These are phyloP conservation scores for Penicillium hordei DNA, from an alignment of 2,329 filamentous ascomycete genomes.

Conservation along the genomic window DNA sequence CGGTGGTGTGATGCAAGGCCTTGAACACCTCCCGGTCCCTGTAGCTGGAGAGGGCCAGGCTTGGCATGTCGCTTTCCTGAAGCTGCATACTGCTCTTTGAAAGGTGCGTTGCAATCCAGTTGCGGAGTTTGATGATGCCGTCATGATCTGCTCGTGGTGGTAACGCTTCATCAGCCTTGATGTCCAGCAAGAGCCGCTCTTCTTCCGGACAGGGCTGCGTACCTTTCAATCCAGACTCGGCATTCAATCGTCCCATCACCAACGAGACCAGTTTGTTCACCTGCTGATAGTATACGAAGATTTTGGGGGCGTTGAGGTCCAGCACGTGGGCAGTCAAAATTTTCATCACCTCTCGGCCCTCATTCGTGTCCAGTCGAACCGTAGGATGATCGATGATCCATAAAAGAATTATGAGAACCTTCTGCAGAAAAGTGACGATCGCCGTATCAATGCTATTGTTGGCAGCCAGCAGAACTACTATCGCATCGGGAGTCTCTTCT, in stretches of 20 bases:
- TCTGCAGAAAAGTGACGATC: background rate
- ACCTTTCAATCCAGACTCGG: background rate
- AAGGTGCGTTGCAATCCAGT: background rate
- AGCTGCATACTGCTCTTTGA: background rate
- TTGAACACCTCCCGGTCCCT: background rate
- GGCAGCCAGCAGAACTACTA: background rate
- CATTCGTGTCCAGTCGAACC: background rate
- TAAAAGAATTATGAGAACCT: background rate
- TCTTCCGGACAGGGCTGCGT: background rate
- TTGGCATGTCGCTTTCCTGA: background rate
- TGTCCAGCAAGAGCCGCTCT: background rate
- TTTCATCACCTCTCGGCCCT: background rate
- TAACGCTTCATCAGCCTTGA: background rate
- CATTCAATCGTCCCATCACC: background rate
- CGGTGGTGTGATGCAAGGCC: background rate
- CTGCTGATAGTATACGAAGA: background rate
- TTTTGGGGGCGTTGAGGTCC: background rate
- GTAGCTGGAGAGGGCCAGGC: slow-evolving; percentile 1
- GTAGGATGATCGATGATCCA: background rate
- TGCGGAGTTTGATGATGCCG: background rate
- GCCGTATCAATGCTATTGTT: background rate
- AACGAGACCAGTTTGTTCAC: background rate
- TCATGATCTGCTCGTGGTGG: background rate
- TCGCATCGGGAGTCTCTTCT: background rate
- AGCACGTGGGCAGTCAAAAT: background rate